Evolutionary conservation across 768 basidiomycete genomes (phyloP).

Genomic region (Mrakia hoshinonis): DNA sequence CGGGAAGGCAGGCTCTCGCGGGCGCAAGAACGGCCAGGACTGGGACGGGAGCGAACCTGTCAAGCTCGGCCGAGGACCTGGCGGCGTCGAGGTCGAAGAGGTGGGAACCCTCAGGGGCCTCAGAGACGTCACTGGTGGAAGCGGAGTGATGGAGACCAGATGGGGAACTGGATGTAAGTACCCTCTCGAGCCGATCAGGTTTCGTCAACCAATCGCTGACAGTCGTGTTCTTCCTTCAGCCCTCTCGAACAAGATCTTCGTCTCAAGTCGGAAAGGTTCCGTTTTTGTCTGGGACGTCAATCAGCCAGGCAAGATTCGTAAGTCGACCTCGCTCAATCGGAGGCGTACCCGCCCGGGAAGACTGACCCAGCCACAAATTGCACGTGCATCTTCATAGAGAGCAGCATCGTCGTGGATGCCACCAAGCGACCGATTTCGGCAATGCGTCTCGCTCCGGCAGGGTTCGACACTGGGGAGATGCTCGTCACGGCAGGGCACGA

Average conservation of each 20-base stretch:
- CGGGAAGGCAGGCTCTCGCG: not conserved
- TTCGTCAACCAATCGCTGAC: not conserved
- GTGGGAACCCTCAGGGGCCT: slow-evolving; percentile 12
- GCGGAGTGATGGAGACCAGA: slow-evolving; percentile 18
- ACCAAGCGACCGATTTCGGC: slow-evolving; percentile 20
- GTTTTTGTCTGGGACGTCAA: slow-evolving; percentile 26
- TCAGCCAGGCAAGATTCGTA: slow-evolving; percentile 22
- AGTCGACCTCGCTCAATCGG: not conserved
- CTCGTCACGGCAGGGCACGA: slow-evolving; percentile 27
- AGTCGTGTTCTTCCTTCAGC: not conserved
- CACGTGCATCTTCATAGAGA: not conserved
- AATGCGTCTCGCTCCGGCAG: slow-evolving; percentile 17
- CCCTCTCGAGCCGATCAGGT: not conserved
- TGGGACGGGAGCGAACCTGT: not conserved
- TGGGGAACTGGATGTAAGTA: slow-evolving; percentile 26
- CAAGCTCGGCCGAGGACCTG: slow-evolving; percentile 14
- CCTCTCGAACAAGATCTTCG: slow-evolving; percentile 20
- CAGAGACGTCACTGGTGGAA: slow-evolving; percentile 25
- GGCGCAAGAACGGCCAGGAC: not conserved
- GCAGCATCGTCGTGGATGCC: slow-evolving; percentile 19
- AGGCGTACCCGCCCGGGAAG: not conserved
- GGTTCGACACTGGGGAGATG: slow-evolving; percentile 7
- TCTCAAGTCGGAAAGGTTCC: slow-evolving; percentile 21
- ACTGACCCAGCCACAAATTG: not conserved
- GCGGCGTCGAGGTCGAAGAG: slow-evolving; percentile 10